Conservation (phyloP, 805 yeast genomes). For the Zygoascus bituminiphila region DNA sequence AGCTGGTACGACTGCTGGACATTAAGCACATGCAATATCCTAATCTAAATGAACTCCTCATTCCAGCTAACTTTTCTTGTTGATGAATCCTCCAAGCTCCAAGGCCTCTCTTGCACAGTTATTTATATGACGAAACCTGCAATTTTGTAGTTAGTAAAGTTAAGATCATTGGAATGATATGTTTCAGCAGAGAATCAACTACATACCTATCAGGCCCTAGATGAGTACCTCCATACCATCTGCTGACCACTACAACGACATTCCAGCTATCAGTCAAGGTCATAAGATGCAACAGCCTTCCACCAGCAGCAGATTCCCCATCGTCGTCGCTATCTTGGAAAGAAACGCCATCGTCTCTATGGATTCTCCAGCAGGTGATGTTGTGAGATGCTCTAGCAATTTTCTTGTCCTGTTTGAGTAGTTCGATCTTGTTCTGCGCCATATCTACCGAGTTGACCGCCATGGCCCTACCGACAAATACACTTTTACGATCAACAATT, state of each 20-base stretch:
- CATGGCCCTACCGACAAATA: constrained; percentile 71
- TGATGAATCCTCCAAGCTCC: constrained; percentile 48
- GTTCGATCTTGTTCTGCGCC: constrained; percentile 44
- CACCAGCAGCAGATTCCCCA: constrained; percentile 96
- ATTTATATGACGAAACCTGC: constrained; percentile 83
- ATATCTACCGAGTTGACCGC: constrained; percentile 58
- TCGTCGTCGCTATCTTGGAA: constrained; percentile 91
- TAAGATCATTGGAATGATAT: too few species aligned
- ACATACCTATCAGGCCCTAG: constrained; percentile 67
- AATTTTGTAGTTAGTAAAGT: not conserved
- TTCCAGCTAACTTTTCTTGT: constrained; percentile 18
- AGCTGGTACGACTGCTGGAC: too few species aligned
- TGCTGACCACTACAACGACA: constrained; percentile 73
- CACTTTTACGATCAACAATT: constrained; percentile 72
- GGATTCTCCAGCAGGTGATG: constrained; percentile 82
- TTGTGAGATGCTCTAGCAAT: constrained; percentile 65
- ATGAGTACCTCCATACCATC: constrained; percentile 93
- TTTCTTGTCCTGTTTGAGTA: constrained; percentile 55
- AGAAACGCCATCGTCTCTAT: constrained; percentile 42
- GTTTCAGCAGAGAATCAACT: not conserved
- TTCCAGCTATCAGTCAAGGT: constrained; percentile 58
- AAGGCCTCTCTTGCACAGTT: constrained; percentile 82
- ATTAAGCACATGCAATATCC: too few species aligned
- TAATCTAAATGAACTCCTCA: too few species aligned
- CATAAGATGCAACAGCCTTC: constrained; percentile 69